These are phyloP conservation scores for Talaromyces sp. DNA, from an alignment of 2,329 filamentous ascomycete species.

Conservation along the genomic window DNA sequence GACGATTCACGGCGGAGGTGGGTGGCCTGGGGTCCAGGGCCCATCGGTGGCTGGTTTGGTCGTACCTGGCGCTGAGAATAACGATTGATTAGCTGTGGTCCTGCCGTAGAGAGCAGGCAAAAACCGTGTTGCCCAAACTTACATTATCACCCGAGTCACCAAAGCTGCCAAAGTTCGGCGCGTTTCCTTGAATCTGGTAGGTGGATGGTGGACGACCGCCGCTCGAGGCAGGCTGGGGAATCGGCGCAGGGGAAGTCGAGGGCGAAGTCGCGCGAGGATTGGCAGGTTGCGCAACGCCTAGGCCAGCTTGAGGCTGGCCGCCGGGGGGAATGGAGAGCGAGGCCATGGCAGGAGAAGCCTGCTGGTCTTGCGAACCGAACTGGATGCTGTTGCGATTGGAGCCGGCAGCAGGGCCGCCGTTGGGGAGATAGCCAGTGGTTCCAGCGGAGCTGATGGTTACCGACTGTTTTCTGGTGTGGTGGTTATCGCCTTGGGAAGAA, in stretches of 20 bases:
- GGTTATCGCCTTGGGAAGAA: constrained; percentile 42
- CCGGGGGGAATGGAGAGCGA: constrained; percentile 51
- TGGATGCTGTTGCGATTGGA: constrained; percentile 58
- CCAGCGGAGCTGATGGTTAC: constrained; percentile 87
- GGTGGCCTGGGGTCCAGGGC: constrained; percentile 60
- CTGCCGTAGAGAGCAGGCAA: constrained; percentile 16
- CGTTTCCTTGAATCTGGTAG: constrained; percentile 65
- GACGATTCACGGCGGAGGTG: constrained; percentile 84
- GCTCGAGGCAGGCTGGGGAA: constrained; percentile 80
- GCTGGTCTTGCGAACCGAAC: constrained; percentile 73
- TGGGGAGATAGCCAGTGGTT: constrained; percentile 68
- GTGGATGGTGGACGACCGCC: constrained; percentile 76
- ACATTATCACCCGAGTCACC: constrained; percentile 60
- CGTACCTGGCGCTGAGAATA: constrained; percentile 61
- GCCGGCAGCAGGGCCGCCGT: constrained; percentile 62
- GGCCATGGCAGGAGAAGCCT: constrained; percentile 56
- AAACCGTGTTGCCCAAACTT: constrained; percentile 6
- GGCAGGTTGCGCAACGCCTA: constrained; percentile 50
- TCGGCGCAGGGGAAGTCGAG: constrained; percentile 83
- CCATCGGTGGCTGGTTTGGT: constrained; percentile 59
- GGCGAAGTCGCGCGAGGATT: constrained; percentile 78
- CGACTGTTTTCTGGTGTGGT: constrained; percentile 81
- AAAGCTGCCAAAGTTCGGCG: constrained; percentile 78
- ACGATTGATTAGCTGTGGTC: constrained; percentile 15
- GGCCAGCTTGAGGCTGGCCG: constrained; percentile 35